A percentile compares a stretch with the other conserved stretches of the same genome.
Evolutionary conservation across 345 rosid genomes (phyloP).

Genomic region (Mercurialis annua): DNA sequence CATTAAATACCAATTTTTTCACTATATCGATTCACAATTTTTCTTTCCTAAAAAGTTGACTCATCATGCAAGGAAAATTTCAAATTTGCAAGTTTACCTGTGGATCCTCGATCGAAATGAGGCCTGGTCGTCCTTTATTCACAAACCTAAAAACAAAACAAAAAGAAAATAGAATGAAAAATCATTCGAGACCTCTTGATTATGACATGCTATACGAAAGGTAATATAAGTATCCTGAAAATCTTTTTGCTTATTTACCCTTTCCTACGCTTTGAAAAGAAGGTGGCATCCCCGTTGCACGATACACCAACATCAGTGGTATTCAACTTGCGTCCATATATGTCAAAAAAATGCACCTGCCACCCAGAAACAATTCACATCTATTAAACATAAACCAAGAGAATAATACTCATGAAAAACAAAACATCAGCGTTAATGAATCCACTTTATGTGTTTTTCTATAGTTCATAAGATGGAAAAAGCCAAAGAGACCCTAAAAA

Average conservation of each 20-base stretch:
- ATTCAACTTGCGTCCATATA: conserved; percentile 83
- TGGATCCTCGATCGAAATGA: conserved; percentile 92
- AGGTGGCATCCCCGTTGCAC: conserved; percentile 61
- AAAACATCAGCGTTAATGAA: neutral
- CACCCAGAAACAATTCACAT: conserved; percentile 20
- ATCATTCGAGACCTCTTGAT: neutral
- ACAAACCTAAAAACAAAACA: conserved; percentile 47
- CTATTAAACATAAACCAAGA: neutral
- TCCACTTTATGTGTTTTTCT: neutral
- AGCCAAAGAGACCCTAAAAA: neutral
- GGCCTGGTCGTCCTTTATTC: conserved; percentile 54
- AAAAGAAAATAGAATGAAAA: neutral
- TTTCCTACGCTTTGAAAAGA: conserved; percentile 62
- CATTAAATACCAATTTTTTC: conserved; percentile 10
- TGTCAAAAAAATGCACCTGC: conserved; percentile 82
- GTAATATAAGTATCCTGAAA: neutral
- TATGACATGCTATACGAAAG: neutral
- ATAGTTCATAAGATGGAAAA: neutral
- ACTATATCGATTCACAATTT: too few relatives aligned
- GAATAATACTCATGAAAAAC: neutral
- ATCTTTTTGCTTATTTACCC: conserved; percentile 48
- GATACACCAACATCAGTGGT: conserved; percentile 81
- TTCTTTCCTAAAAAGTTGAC: neutral
- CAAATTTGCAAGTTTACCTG: conserved; percentile 47
- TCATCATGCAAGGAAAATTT: too few relatives aligned